Conservation (phyloP, 306 rosid genomes). For the Acmispon strigosus region DNA sequence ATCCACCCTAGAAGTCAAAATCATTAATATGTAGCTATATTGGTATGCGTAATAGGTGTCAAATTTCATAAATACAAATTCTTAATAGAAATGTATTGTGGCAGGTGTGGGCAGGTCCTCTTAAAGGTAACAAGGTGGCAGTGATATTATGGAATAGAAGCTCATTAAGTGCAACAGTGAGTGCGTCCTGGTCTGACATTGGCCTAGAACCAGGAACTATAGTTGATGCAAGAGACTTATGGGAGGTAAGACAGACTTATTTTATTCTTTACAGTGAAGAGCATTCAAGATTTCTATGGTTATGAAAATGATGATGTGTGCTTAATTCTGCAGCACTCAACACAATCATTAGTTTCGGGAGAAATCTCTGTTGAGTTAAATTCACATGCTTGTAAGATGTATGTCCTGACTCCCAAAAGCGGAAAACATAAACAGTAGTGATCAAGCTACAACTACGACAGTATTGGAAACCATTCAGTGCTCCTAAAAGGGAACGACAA, state of each 20-base stretch:
- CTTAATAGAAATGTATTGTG: not conserved
- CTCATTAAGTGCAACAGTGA: conserved; percentile 35
- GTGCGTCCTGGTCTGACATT: conserved; percentile 51
- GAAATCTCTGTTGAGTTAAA: conserved; percentile 33
- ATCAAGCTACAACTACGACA: not conserved
- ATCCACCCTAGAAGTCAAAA: too few species aligned
- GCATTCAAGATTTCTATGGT: not conserved
- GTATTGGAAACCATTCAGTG: not conserved
- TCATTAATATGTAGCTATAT: too few species aligned
- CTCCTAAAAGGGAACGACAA: not conserved
- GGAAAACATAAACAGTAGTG: not conserved
- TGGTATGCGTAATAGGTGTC: not conserved
- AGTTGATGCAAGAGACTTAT: conserved; percentile 48
- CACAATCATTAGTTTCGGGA: conserved; percentile 16
- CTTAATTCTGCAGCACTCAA: conserved; percentile 46
- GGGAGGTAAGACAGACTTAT: conserved; percentile 35
- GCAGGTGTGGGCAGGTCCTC: conserved; percentile 69
- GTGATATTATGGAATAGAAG: conserved; percentile 62
- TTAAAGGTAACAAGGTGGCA: conserved; percentile 36
- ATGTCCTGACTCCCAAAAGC: conserved; percentile 37
- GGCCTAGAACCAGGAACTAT: conserved; percentile 33
- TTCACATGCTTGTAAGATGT: conserved; percentile 66
- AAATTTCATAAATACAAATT: not conserved
- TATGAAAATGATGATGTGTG: not conserved
- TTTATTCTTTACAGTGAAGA: not conserved